Percentiles rank a stretch among this genome's conserved stretches.
These are phyloP conservation scores for Astrothelium subdiscretum DNA, from an alignment of 495 filamentous ascomycete species.

Conservation along the genomic window DNA sequence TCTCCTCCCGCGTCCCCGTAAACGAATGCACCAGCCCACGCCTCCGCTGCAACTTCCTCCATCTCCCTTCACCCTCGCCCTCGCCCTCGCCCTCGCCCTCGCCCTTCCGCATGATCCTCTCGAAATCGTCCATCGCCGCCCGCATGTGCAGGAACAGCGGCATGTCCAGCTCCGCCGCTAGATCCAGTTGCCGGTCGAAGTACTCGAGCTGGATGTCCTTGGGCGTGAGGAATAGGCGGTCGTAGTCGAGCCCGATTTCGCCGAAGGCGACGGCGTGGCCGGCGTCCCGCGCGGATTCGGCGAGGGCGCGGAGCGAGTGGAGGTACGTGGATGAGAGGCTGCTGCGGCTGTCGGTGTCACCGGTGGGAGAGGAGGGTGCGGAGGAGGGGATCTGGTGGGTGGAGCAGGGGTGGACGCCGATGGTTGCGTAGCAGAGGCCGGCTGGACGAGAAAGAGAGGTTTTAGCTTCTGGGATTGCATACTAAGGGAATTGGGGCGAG, in stretches of 20 bases:
- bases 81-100: neutral
- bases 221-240: conserved; percentile 67
- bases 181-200: conserved; percentile 66
- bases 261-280: conserved; percentile 70
- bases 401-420: conserved; percentile 87
- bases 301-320: conserved; percentile 45
- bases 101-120: conserved; percentile 41
- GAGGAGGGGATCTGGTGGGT: conserved; percentile 57
- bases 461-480: no score
- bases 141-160: conserved; percentile 86
- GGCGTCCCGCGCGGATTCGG: conserved; percentile 31
- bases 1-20: conserved; percentile 74
- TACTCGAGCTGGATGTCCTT: conserved; percentile 72
- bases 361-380: conserved; percentile 44
- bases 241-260: conserved; percentile 94
- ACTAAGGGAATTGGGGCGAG: no score
- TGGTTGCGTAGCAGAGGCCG: conserved; percentile 71
- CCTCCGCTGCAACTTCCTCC: conserved; percentile 35
- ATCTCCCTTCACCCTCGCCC: neutral
- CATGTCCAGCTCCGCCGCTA: conserved; percentile 66
- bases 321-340: conserved; percentile 35
- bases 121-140: conserved; percentile 74
- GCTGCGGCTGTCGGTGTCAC: no score
- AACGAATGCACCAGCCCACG: conserved; percentile 83
- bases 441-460: conserved; percentile 38